phyloP scores from a whole-genome alignment of 2,329 filamentous ascomycete species.

The Colletotrichum australisinense region DNA sequence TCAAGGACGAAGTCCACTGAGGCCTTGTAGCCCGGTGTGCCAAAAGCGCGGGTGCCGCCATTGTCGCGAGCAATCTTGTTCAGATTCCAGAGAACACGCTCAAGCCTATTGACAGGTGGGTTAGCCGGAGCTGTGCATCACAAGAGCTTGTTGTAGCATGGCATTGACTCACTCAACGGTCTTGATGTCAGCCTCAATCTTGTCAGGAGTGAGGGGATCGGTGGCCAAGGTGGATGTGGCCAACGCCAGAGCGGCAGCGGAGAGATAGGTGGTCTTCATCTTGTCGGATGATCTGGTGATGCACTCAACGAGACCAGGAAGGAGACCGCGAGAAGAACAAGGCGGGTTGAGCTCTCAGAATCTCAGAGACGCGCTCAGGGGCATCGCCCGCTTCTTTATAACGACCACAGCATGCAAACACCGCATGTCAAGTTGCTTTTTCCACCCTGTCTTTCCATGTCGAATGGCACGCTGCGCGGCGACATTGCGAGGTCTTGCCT shows the following conservation, averaged over 20 bases:
- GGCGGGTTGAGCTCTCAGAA: constrained; percentile 10
- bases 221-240: constrained; percentile 32
- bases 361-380: background rate
- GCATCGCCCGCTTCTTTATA: background rate
- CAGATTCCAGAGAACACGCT: constrained; percentile 58
- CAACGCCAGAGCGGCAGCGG: constrained; percentile 24
- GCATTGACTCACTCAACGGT: constrained; percentile 46
- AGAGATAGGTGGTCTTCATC: constrained; percentile 33
- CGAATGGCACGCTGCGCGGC: constrained; percentile 1
- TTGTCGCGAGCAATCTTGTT: constrained; percentile 60
- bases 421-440: background rate
- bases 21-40: constrained; percentile 61
- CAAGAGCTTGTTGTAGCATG: background rate
- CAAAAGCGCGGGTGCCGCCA: constrained; percentile 64
- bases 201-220: constrained; percentile 49
- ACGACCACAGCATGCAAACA: background rate
- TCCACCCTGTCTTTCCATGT: background rate
- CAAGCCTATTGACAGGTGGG: constrained; percentile 47
- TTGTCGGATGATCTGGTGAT: background rate
- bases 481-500: background rate
- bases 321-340: constrained; percentile 5
- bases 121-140: too few species aligned
- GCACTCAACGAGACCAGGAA: background rate
- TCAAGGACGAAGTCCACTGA: constrained; percentile 62
- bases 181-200: constrained; percentile 52